Conservation (phyloP, 805 yeast genomes). For the Kodamaea jinghongensis region DNA sequence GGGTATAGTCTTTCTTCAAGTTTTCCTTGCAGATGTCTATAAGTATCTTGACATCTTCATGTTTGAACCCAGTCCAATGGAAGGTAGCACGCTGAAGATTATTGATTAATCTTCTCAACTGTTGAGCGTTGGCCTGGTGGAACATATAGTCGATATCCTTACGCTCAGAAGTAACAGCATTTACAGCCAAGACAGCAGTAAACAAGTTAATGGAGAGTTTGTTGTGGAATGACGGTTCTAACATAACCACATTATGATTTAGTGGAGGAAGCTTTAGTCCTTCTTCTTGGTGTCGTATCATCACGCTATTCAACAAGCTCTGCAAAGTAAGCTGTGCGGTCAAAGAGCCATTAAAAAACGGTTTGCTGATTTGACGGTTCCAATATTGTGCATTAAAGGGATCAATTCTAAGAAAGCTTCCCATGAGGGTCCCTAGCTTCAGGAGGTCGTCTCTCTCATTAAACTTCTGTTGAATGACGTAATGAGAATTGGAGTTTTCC, state of each 20-base stretch:
- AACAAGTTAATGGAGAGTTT: slow-evolving; percentile 61
- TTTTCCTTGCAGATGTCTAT: slow-evolving; percentile 47
- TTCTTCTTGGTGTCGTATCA: slow-evolving; percentile 56
- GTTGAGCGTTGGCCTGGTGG: slow-evolving; percentile 53
- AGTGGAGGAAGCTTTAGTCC: slow-evolving; percentile 53
- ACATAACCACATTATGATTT: slow-evolving; percentile 54
- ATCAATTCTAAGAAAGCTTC: slow-evolving; percentile 54
- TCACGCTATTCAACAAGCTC: slow-evolving; percentile 43
- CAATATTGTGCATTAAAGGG: slow-evolving; percentile 57
- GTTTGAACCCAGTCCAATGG: slow-evolving; percentile 72
- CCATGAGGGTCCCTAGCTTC: slow-evolving; percentile 51
- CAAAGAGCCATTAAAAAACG: slow-evolving; percentile 39
- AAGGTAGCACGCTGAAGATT: slow-evolving; percentile 67
- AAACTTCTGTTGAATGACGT: slow-evolving; percentile 49
- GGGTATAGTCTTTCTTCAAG: slow-evolving; percentile 37
- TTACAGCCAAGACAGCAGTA: slow-evolving; percentile 64
- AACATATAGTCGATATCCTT: slow-evolving; percentile 70
- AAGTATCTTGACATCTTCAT: slow-evolving; percentile 54
- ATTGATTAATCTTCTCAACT: slow-evolving; percentile 53
- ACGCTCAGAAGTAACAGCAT: slow-evolving; percentile 72
- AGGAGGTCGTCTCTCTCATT: slow-evolving; percentile 52
- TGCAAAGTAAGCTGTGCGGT: slow-evolving; percentile 42
- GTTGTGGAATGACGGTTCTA: slow-evolving; percentile 64
- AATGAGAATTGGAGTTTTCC: slow-evolving; percentile 19
- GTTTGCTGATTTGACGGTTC: slow-evolving; percentile 45